Conservation (phyloP, 768 basidiomycete genomes). For the Amanita rubescens region DNA sequence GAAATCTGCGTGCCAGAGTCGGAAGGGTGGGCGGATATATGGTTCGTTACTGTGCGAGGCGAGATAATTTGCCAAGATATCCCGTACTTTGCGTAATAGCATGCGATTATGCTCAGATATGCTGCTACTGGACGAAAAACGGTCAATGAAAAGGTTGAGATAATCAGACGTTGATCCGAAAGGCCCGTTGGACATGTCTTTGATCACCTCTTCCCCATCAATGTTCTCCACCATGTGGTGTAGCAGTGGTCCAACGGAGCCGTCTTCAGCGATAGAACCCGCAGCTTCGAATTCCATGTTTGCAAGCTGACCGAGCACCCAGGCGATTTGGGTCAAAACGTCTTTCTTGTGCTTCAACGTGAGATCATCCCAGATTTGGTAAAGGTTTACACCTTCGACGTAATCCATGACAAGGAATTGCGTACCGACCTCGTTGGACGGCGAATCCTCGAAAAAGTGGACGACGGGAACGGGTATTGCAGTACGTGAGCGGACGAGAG, state of each 20-base stretch:
- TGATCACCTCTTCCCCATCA: too few species aligned
- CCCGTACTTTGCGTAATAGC: too few species aligned
- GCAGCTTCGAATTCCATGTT: neutral
- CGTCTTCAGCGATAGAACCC: neutral
- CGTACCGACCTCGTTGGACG: neutral
- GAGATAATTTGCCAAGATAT: too few species aligned
- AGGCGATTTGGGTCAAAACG: neutral
- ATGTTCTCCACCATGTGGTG: too few species aligned
- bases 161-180: neutral
- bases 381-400: neutral
- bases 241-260: too few species aligned
- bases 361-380: neutral
- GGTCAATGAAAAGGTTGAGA: too few species aligned
- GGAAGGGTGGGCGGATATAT: too few species aligned
- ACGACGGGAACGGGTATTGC: neutral
- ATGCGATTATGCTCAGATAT: too few species aligned
- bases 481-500: neutral
- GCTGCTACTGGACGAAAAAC: too few species aligned
- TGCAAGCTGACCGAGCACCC: neutral
- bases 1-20: too few species aligned
- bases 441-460: neutral
- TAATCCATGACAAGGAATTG: neutral
- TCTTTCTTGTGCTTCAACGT: neutral
- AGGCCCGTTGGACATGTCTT: neutral
- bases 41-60: too few species aligned